Conservation (phyloP, 1,139 yeast species). For the Diutina siamensis region DNA sequence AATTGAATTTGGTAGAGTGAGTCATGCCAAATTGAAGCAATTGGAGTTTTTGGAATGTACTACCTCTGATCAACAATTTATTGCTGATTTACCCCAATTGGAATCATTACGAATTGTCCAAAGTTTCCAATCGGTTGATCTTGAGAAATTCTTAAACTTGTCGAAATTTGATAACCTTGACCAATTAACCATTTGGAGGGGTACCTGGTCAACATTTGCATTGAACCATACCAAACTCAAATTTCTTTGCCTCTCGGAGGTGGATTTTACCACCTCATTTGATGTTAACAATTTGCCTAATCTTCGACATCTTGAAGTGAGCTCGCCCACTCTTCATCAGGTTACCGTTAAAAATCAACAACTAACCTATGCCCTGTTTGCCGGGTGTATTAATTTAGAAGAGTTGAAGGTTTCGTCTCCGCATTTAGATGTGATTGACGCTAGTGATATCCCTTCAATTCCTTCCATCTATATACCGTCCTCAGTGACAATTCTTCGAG, state of each 20-base stretch:
- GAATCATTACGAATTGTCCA: background rate
- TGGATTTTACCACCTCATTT: background rate
- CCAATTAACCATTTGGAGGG: background rate
- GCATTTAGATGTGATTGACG: background rate
- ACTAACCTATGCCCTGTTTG: background rate
- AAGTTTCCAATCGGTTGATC: background rate
- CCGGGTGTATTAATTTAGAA: background rate
- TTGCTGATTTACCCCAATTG: background rate
- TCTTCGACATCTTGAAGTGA: background rate
- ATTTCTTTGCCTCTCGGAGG: background rate
- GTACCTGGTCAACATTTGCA: background rate
- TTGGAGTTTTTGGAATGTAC: background rate
- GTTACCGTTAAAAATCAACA: background rate
- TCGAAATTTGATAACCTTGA: background rate
- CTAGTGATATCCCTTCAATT: background rate
- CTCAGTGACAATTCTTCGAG: background rate
- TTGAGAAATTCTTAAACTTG: background rate
- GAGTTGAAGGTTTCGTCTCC: background rate
- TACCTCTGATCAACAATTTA: background rate
- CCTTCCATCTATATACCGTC: background rate
- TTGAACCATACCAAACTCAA: background rate
- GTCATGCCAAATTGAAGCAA: background rate
- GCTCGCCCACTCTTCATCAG: background rate
- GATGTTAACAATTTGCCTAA: background rate
- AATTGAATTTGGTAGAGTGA: background rate